Conservation (phyloP, 352 stramenopile genomes). For the Globisporangium lucens region DNA sequence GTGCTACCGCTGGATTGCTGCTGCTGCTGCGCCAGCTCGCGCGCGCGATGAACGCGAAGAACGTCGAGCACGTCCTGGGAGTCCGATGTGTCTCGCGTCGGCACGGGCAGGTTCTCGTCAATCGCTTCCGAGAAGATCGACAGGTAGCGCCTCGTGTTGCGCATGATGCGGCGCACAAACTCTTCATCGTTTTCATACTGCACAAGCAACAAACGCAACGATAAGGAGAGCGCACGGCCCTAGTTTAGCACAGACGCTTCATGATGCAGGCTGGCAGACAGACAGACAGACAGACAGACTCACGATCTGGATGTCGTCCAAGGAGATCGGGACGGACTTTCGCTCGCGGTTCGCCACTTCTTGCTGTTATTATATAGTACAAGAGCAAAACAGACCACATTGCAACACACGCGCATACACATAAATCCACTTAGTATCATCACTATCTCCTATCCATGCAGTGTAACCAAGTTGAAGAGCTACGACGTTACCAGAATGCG, state of each 20-base stretch:
- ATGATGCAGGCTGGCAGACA: neutral
- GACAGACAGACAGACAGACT: constrained; percentile 6
- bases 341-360: constrained; percentile 85
- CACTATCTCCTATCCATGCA: neutral
- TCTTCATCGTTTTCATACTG: constrained; percentile 79
- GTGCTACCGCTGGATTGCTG: constrained; percentile 30
- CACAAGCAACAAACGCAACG: neutral
- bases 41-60: constrained; percentile 66
- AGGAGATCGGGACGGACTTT: constrained; percentile 68
- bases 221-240: neutral
- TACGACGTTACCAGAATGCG: constrained; percentile 68
- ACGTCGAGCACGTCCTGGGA: constrained; percentile 85
- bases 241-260: neutral
- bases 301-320: constrained; percentile 83
- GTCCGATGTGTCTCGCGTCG: constrained; percentile 77
- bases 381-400: neutral
- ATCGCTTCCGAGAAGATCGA: constrained; percentile 87
- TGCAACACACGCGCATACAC: too few relatives aligned
- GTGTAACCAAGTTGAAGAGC: neutral
- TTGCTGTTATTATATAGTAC: constrained; percentile 42
- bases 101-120: constrained; percentile 81
- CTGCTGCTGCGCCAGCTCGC: constrained; percentile 62
- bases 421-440: neutral
- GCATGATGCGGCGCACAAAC: constrained; percentile 82
- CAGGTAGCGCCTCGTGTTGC: constrained; percentile 88